Percentiles rank a stretch among this genome's conserved stretches.
Conservation (phyloP, 2,329 filamentous ascomycete species). For the Fusarium chaquense region DNA sequence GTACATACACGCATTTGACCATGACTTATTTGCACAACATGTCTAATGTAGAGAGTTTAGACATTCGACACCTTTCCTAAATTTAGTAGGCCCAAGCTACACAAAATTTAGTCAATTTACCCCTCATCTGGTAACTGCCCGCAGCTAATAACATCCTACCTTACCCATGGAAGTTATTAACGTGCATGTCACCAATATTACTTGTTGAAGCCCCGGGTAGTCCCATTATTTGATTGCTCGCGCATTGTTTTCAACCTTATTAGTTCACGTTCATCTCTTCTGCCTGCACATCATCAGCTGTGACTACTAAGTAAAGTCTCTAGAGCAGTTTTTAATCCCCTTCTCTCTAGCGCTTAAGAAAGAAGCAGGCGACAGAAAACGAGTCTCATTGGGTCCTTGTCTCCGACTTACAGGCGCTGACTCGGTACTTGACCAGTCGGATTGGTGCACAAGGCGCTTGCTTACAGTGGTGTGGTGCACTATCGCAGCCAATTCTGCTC, state of each 20-base stretch:
- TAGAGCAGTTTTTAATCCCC: constrained; percentile 7
- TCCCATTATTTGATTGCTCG: constrained; percentile 4
- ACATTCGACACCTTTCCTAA: constrained; percentile 16
- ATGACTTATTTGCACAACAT: not conserved
- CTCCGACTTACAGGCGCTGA: constrained; percentile 48
- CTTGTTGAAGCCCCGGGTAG: not conserved
- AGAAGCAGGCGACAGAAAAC: constrained; percentile 21
- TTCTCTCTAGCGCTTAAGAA: constrained; percentile 34
- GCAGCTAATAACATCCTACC: not conserved
- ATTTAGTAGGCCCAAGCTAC: constrained; percentile 18
- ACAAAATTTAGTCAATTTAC: constrained; percentile 25
- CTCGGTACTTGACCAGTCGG: constrained; percentile 52
- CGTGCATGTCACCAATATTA: constrained; percentile 13
- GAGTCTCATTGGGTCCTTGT: constrained; percentile 34
- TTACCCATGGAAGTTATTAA: not conserved
- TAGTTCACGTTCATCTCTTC: constrained; percentile 13
- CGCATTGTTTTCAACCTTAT: not conserved
- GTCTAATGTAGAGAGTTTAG: not conserved
- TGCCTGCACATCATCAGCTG: constrained; percentile 15
- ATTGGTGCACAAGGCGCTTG: constrained; percentile 54
- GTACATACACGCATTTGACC: not conserved
- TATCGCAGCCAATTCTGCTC: constrained; percentile 39
- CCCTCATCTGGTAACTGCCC: constrained; percentile 34
- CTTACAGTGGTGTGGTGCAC: constrained; percentile 51
- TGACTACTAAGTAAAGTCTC: constrained; percentile 9